Conservation (phyloP, 177 flowering plant genomes). For the Vitis hybrid region DNA sequence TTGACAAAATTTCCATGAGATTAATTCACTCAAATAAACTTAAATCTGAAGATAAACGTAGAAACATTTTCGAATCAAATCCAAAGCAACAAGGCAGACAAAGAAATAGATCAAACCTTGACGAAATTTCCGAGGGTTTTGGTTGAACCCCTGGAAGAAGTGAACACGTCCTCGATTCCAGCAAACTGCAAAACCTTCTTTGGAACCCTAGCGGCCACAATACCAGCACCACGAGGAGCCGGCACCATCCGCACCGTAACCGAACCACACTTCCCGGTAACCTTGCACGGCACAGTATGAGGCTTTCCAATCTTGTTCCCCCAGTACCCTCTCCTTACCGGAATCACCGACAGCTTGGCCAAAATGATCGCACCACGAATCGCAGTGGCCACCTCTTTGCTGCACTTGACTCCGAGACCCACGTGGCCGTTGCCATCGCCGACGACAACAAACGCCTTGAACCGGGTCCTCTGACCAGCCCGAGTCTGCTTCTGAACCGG, state of each 20-base stretch:
- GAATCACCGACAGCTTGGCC: conserved; percentile 66
- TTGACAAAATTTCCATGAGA: too few relatives aligned
- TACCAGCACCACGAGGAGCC: conserved; percentile 70
- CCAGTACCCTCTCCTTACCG: conserved; percentile 76
- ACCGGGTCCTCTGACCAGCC: conserved; percentile 70
- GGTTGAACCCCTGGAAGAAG: conserved; percentile 66
- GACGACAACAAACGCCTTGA: conserved; percentile 79
- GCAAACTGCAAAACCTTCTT: conserved; percentile 77
- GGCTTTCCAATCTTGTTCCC: conserved; percentile 77
- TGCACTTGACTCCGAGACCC: conserved; percentile 69
- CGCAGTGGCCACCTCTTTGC: conserved; percentile 74
- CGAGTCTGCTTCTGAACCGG: conserved; percentile 82
- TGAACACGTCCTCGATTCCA: conserved; percentile 65
- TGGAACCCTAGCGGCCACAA: conserved; percentile 74
- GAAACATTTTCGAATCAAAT: background rate
- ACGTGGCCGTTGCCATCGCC: conserved; percentile 67
- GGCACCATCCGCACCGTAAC: conserved; percentile 72
- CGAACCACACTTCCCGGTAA: conserved; percentile 70
- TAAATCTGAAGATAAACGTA: background rate
- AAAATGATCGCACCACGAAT: conserved; percentile 61
- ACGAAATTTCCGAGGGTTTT: conserved; percentile 72
- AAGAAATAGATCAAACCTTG: conserved; percentile 33
- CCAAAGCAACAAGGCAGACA: background rate
- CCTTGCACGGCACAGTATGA: conserved; percentile 73
- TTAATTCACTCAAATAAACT: background rate